Evolutionary conservation across 768 basidiomycete species (phyloP).

Genomic region (Boletus rex-veris): DNA sequence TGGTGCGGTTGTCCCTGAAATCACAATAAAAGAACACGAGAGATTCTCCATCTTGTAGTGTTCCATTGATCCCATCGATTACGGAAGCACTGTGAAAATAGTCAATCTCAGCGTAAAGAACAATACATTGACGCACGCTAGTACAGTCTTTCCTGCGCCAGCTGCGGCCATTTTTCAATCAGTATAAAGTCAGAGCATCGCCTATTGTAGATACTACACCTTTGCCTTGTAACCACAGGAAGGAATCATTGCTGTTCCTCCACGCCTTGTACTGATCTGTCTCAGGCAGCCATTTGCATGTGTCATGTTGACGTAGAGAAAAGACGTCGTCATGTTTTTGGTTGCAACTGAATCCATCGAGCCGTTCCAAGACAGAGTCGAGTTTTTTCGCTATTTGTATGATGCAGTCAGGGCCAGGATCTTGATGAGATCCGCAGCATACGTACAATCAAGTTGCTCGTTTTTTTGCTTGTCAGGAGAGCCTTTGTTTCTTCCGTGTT

Average conservation of each 20-base stretch:
- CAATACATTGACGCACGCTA: not conserved
- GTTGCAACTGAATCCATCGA: not conserved
- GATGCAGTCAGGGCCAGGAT: not conserved
- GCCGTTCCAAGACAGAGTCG: not conserved
- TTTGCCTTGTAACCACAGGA: constrained; percentile 11
- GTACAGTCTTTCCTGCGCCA: constrained; percentile 17
- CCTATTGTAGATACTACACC: not conserved
- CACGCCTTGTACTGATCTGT: not conserved
- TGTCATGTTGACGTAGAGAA: not conserved
- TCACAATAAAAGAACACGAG: constrained; percentile 20
- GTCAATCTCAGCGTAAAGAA: not conserved
- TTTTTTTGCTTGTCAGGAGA: too few relatives aligned
- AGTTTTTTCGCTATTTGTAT: not conserved
- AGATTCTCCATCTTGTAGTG: not conserved
- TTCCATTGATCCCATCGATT: not conserved
- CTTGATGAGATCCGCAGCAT: too few relatives aligned
- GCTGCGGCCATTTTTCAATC: not conserved
- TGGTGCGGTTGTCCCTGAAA: constrained; percentile 3
- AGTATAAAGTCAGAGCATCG: not conserved
- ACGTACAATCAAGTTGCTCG: too few relatives aligned
- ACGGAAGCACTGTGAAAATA: not conserved
- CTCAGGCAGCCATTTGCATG: constrained; percentile 4
- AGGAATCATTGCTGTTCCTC: not conserved
- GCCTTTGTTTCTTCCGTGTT: too few relatives aligned
- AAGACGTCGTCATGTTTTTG: not conserved